Percentiles rank a stretch among this genome's conserved stretches.
These are phyloP conservation scores for Daucus carota DNA, from an alignment of 129 eudicot species.

Conservation along the genomic window DNA sequence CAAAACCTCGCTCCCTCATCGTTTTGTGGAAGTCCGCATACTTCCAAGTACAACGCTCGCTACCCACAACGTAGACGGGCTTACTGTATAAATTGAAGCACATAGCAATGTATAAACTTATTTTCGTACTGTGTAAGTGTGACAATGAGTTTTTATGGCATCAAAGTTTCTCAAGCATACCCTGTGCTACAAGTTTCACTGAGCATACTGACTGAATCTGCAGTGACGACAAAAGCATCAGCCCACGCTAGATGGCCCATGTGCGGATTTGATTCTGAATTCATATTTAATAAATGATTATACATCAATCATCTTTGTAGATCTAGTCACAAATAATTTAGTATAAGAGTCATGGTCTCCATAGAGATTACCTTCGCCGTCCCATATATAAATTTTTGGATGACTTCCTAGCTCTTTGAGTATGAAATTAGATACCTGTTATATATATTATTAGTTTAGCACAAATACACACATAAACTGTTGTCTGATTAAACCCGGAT, in stretches of 20 bases:
- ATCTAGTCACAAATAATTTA: slow-evolving; percentile 1
- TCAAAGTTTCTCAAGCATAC: slow-evolving; percentile 32
- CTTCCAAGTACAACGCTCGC: slow-evolving; percentile 92
- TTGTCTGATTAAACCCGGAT: neutral
- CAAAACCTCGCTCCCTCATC: slow-evolving; percentile 71
- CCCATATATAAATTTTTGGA: slow-evolving; percentile 71
- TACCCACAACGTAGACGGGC: slow-evolving; percentile 90
- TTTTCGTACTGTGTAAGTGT: neutral
- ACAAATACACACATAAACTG: neutral
- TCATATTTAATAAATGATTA: slow-evolving; percentile 11
- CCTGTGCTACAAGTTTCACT: slow-evolving; percentile 98
- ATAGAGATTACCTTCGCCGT: slow-evolving; percentile 64
- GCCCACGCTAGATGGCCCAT: slow-evolving; percentile 98
- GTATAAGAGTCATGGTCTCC: neutral
- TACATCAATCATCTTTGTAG: neutral
- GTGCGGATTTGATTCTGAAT: slow-evolving; percentile 83
- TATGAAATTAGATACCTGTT: slow-evolving; percentile 53
- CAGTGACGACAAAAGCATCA: slow-evolving; percentile 83
- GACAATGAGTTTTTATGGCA: neutral
- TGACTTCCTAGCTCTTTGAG: slow-evolving; percentile 61
- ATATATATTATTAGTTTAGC: neutral
- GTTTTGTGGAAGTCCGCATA: slow-evolving; percentile 71
- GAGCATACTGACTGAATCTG: slow-evolving; percentile 92
- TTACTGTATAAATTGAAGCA: slow-evolving; percentile 44
- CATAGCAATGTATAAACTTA: neutral